Evolutionary conservation across 345 rosid genomes (phyloP).

Genomic region (Citrus inodora): DNA sequence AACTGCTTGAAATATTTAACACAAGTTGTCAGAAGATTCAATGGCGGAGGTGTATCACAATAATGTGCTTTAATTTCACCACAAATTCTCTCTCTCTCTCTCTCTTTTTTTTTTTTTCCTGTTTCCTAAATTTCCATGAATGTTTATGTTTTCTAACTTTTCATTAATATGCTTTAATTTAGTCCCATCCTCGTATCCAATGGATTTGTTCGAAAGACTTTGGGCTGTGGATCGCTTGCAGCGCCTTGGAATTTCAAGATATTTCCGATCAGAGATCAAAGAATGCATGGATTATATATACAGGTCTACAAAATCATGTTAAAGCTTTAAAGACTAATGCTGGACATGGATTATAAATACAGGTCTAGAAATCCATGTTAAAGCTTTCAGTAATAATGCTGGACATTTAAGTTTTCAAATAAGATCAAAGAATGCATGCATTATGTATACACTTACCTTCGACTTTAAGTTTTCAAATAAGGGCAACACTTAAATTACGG

Average conservation of each 20-base stretch:
- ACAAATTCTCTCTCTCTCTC: no score
- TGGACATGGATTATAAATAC: no score
- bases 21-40: constrained; percentile 55
- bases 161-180: not conserved
- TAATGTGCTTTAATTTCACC: not conserved
- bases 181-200: constrained; percentile 88
- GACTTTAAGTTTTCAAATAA: no score
- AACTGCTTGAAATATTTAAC: constrained; percentile 58
- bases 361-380: no score
- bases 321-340: no score
- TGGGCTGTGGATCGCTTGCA: constrained; percentile 92
- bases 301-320: constrained; percentile 30
- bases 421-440: no score
- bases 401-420: no score
- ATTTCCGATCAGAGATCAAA: constrained; percentile 56
- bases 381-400: no score
- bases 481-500: no score
- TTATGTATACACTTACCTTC: no score
- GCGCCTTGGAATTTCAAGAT: constrained; percentile 84
- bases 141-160: not conserved
- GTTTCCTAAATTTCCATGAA: not conserved
- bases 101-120: no score
- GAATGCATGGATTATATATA: constrained; percentile 55
- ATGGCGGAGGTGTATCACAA: constrained; percentile 70
- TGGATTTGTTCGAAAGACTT: constrained; percentile 79